Percentiles rank a stretch among this genome's conserved stretches.
Conservation (phyloP, 169 alveolate genomes). For the Babesia ovata region DNA sequence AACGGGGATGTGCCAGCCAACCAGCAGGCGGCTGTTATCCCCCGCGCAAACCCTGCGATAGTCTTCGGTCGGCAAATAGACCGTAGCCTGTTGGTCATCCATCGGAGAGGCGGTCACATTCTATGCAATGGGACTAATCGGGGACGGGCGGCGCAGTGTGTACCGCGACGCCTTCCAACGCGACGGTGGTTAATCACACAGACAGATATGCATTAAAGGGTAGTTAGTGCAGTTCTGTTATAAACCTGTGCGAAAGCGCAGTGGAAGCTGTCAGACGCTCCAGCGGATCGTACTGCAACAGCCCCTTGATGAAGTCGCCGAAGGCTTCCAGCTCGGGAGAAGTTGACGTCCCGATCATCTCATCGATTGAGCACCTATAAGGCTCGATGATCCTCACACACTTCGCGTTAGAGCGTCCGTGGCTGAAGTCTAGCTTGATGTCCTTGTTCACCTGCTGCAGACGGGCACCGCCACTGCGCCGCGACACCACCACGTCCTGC, state of each 20-base stretch:
- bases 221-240: constrained; percentile 88
- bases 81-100: constrained; percentile 1
- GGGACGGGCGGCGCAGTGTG: neutral
- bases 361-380: constrained; percentile 37
- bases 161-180: neutral
- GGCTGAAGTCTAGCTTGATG: constrained; percentile 45
- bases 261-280: constrained; percentile 85
- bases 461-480: neutral
- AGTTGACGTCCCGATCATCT: constrained; percentile 32
- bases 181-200: neutral
- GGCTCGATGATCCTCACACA: constrained; percentile 65
- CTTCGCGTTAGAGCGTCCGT: constrained; percentile 46
- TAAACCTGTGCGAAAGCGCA: constrained; percentile 92
- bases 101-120: constrained; percentile 5
- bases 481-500: constrained; percentile 6
- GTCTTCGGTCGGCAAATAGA: constrained; percentile 16
- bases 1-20: constrained; percentile 21
- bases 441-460: constrained; percentile 15
- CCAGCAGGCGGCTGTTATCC: constrained; percentile 4
- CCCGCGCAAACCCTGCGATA: constrained; percentile 13
- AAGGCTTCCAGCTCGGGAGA: constrained; percentile 35
- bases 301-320: constrained; percentile 77
- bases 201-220: constrained; percentile 4
- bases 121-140: neutral
- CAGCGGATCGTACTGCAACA: constrained; percentile 87